Evolutionary conservation across 169 alveolate genomes (phyloP).

Genomic region (Babesia microti): DNA sequence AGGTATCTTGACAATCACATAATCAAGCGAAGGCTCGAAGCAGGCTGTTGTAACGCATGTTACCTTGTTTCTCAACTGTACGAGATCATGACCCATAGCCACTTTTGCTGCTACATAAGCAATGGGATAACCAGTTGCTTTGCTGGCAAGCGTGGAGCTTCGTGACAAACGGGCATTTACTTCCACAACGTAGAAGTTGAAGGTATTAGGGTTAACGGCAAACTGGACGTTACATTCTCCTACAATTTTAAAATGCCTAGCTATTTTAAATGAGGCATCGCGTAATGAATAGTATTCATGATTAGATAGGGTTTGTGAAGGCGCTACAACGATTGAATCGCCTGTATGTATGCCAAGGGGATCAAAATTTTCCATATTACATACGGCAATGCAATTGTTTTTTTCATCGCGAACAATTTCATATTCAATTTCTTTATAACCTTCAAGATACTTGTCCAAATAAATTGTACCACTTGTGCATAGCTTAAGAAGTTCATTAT

Average conservation of each 20-base stretch:
- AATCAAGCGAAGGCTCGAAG: slow-evolving; percentile 79
- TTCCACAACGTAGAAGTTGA: slow-evolving; percentile 74
- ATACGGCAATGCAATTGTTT: slow-evolving; percentile 76
- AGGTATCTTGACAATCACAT: slow-evolving; percentile 73
- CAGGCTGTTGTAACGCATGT: slow-evolving; percentile 79
- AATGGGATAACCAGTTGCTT: slow-evolving; percentile 82
- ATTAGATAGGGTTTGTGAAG: slow-evolving; percentile 75
- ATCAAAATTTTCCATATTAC: slow-evolving; percentile 80
- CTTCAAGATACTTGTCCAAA: slow-evolving; percentile 72
- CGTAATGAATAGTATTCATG: slow-evolving; percentile 68
- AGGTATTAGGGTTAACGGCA: slow-evolving; percentile 72
- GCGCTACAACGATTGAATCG: slow-evolving; percentile 81
- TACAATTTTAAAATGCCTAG: slow-evolving; percentile 69
- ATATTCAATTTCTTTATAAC: slow-evolving; percentile 80
- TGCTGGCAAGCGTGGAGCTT: slow-evolving; percentile 76
- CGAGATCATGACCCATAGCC: slow-evolving; percentile 70
- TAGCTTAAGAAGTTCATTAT: slow-evolving; percentile 50
- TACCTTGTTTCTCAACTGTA: slow-evolving; percentile 60
- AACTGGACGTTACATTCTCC: slow-evolving; percentile 83
- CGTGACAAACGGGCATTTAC: slow-evolving; percentile 79
- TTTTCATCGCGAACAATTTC: slow-evolving; percentile 74
- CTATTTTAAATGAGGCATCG: slow-evolving; percentile 69
- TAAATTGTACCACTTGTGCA: slow-evolving; percentile 55
- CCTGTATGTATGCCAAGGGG: slow-evolving; percentile 87
- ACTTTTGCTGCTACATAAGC: slow-evolving; percentile 81